Base-by-base conservation (phyloP, 768 basidiomycete genomes). In the Pholiota microspora region DNA sequence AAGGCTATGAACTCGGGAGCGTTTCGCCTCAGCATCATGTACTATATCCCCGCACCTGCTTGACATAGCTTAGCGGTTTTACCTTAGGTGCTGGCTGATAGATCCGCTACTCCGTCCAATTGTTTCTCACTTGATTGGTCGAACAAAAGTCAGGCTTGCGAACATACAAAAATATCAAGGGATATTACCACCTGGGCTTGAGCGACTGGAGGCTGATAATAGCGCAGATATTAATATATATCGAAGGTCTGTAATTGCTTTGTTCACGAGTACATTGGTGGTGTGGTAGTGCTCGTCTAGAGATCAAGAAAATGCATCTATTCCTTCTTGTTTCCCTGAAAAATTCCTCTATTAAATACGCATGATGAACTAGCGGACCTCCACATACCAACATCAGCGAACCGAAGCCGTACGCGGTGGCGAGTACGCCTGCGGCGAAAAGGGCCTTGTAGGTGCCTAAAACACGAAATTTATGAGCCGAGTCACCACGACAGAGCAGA, bases 391-490 rank as follows among this genome's bases (percentile, higher is more conserved):
- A 70, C 38, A 73, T 53, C 59, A 90, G 70, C 16, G 73, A 66
- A 64, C 70, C 79, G 2, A 78, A 65, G 10, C 82, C 83, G 51
- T 73, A 83, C 9, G 69, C 69, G 23, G 83, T 79, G 51, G 79
- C 81, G 25, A 69, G 36, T 73, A 86, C 77, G 53, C 85, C 85
- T 27, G 74, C 72, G 10, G 76, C 65, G 66, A 83, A 88, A 16
- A 78, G 60, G 51, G 72, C 74, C 56, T 76, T 75, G 71, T 81
- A 91, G 21, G 76, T 56, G 44, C 79, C 88, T 89, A 60, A 31
- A 47, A 28, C 45, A 2, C 51, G 50, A 29, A n/a, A n/a, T n/a
- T n/a, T n/a, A 50, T 51, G 47, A 34, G 16, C 36, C 7, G 23
- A 48, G 49, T 32, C 24, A 32, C 44, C 8, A 8, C 25, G 32